phyloP scores from a whole-genome alignment of 2,329 filamentous ascomycete species.

The Colletotrichum salicis region DNA sequence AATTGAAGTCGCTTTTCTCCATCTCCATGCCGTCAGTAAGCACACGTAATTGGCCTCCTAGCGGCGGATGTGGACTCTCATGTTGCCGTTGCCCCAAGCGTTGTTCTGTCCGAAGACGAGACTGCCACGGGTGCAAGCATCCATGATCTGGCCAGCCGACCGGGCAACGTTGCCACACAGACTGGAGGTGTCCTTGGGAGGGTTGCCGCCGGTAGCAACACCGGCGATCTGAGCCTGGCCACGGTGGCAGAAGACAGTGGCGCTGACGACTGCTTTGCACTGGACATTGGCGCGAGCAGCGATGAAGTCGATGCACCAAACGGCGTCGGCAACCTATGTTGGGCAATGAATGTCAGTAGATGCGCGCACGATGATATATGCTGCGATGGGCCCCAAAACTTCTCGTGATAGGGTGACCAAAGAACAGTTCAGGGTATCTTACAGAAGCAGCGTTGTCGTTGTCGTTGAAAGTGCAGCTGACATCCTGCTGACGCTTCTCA shows the following conservation, averaged over 20 bases:
- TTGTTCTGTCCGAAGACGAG: conserved; percentile 20
- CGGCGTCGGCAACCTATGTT: conserved; percentile 16
- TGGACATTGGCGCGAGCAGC: conserved; percentile 22
- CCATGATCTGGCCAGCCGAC: conserved; percentile 22
- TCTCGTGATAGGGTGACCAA: neutral
- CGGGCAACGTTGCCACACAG: conserved; percentile 25
- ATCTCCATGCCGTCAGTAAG: too few relatives aligned
- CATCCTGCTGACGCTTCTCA: conserved; percentile 25
- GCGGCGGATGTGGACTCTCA: conserved; percentile 16
- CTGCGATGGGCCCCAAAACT: too few relatives aligned
- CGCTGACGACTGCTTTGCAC: conserved; percentile 23
- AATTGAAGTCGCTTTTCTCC: too few relatives aligned
- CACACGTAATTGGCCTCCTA: too few relatives aligned
- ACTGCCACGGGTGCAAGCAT: conserved; percentile 21
- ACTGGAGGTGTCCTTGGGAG: conserved; percentile 13
- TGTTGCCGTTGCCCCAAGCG: conserved; percentile 21
- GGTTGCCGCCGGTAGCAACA: conserved; percentile 12
- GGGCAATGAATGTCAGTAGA: neutral
- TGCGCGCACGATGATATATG: rapidly evolving
- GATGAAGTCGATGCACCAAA: conserved; percentile 31
- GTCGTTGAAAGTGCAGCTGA: conserved; percentile 7
- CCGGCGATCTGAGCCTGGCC: conserved; percentile 26
- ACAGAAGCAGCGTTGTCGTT: conserved; percentile 7
- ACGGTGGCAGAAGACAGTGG: conserved; percentile 20
- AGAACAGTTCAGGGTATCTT: neutral